Evolutionary conservation across 768 basidiomycete genomes (phyloP).

Genomic region (Russula sp.): DNA sequence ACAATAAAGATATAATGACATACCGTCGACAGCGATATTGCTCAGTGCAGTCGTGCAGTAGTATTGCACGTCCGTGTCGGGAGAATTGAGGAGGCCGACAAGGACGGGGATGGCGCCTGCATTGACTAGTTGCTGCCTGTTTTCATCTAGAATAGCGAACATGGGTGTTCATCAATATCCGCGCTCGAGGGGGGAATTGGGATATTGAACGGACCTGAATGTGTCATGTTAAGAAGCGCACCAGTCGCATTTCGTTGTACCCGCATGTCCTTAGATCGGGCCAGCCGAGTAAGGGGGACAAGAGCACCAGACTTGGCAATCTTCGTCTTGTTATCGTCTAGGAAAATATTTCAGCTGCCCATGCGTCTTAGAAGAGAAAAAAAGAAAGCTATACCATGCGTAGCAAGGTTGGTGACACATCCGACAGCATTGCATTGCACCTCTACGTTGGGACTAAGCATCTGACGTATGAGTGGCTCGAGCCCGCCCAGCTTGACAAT

Average conservation of each 20-base stretch:
- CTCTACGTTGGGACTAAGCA: conserved; percentile 98
- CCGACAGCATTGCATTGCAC: conserved; percentile 99
- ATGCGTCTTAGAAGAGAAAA: not conserved
- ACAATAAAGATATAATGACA: conserved; percentile 11
- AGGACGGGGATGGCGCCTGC: conserved; percentile 98
- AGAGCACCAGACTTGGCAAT: conserved; percentile 99
- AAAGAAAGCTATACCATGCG: conserved; percentile 63
- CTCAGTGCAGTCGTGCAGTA: conserved; percentile 98
- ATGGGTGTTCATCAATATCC: not conserved
- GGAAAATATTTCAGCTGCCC: conserved; percentile 6
- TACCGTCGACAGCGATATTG: conserved; percentile 97
- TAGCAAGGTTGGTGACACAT: conserved; percentile 97
- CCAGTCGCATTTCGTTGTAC: conserved; percentile 99
- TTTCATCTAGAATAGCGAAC: conserved; percentile 65
- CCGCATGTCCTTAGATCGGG: conserved; percentile 97
- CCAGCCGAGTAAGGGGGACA: conserved; percentile 90
- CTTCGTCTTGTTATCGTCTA: conserved; percentile 99
- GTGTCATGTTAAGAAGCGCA: conserved; percentile 97
- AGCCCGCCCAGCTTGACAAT: conserved; percentile 97
- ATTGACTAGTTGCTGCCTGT: conserved; percentile 95
- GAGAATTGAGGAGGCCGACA: conserved; percentile 87
- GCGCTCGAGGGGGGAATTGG: not conserved
- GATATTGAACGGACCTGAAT: conserved; percentile 62
- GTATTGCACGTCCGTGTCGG: conserved; percentile 99
- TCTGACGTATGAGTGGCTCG: conserved; percentile 96